Base-by-base conservation (phyloP, 805 yeast species). In the Sungouiella thailandica region DNA sequence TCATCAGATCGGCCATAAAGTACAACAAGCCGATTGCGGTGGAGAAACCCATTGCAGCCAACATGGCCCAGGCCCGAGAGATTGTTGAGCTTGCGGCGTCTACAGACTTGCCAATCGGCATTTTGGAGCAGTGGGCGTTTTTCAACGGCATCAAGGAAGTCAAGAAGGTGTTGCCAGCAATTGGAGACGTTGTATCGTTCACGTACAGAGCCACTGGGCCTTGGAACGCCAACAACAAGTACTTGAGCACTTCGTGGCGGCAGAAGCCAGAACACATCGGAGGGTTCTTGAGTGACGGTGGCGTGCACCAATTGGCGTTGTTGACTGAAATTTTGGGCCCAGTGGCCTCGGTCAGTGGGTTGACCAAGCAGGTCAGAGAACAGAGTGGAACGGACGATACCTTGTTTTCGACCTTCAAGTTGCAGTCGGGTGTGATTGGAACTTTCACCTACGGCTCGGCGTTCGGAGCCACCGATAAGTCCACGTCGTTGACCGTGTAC, bases 21-120 rank as follows among this genome's bases (percentile, higher is more conserved):
- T 72, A 83, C 47, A 76, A 78, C 32, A 90, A 89, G 62, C 93
- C 96, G 38, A 68, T 89, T 29, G 68, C 77, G 24, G 60, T 90
- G 50, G 97, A 90, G 58, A 90, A 90, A 63, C 97, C 97, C 44
- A 80, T 90, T 54, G 93, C 97, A 22, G 95, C 95, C 25, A 80
- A 74, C 40, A 58, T 90, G 49, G 74, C 68, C 8, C 95, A 87
- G 55, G 97, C 96, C 15, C 70, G 68, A 40, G 80, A 84, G 57
- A 76, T 90, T 37, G 96, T 89, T 25, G 57, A 76, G 40, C 52
- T 90, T 29, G 65, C 88, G 28, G 70, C 70, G 31, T 50, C 68
- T 7, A 66, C 89, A 12, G 76, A 76, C 18, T 50, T 85, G 17
- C 89, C 93, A 13, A 75, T 89, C 32, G 71, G 78, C 36, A 70